Conservation (phyloP, 1,284 basidiomycete species). For the Salmacisia buchloeana region DNA sequence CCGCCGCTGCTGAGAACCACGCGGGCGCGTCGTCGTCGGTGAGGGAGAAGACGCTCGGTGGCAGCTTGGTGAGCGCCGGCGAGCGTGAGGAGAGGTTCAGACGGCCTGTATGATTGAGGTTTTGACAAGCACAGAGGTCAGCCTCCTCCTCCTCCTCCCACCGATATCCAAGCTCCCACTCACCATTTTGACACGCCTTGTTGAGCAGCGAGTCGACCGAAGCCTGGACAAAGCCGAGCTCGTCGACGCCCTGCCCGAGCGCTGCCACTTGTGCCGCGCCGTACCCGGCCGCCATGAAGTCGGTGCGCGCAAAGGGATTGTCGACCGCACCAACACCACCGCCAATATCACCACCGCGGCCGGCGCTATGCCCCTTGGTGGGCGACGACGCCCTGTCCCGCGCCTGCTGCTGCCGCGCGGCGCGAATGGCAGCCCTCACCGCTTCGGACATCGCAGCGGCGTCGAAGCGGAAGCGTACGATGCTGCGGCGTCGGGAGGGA, state of each 20-base stretch:
- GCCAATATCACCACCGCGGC: too few species aligned
- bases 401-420: conserved; percentile 2
- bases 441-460: conserved; percentile 28
- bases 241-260: conserved; percentile 7
- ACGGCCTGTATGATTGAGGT: conserved; percentile 15
- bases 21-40: conserved; percentile 27
- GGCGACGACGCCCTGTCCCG: conserved; percentile 23
- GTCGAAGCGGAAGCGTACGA: background rate
- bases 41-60: conserved; percentile 26
- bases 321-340: too few species aligned
- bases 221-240: conserved; percentile 21
- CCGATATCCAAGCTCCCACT: conserved; percentile 1
- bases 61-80: conserved; percentile 26
- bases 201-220: conserved; percentile 22
- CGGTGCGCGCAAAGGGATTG: background rate
- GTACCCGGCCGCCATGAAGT: background rate
- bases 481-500: background rate
- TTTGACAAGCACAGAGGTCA: background rate
- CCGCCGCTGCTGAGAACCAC: conserved; percentile 31
- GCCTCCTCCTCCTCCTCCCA: background rate
- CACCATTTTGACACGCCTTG: conserved; percentile 24
- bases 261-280: background rate
- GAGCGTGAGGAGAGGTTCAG: conserved; percentile 29
- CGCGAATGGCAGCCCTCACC: conserved; percentile 35
- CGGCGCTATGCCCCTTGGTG: conserved; percentile 13